A percentile compares a stretch with the other conserved stretches of the same genome.
phyloP scores from a whole-genome alignment of 768 basidiomycete genomes.

The Leccinum disarticulatum region DNA sequence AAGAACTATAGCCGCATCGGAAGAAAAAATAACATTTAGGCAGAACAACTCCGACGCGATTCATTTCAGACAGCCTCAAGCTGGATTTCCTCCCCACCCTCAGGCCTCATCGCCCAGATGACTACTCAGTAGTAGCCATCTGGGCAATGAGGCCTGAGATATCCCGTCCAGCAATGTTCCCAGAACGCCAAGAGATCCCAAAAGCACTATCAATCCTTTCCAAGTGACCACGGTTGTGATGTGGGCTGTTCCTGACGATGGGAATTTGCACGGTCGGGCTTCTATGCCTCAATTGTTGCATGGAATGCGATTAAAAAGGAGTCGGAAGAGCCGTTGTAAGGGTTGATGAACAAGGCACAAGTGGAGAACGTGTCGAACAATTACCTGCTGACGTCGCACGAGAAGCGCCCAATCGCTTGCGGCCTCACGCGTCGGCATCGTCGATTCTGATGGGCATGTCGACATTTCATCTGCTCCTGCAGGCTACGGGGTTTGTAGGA shows the following conservation, averaged over 20 bases:
- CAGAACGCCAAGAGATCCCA: too few species aligned
- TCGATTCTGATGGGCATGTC: neutral
- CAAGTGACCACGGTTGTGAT: neutral
- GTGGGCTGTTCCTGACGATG: conserved; percentile 67
- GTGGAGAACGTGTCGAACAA: conserved; percentile 41
- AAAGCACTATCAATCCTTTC: too few species aligned
- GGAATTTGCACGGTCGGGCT: conserved; percentile 78
- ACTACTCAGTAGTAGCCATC: too few species aligned
- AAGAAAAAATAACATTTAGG: too few species aligned
- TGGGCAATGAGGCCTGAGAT: too few species aligned
- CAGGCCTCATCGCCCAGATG: too few species aligned
- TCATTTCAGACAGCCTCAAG: too few species aligned
- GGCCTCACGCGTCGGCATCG: neutral
- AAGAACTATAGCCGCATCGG: too few species aligned
- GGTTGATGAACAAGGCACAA: conserved; percentile 48
- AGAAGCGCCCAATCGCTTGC: conserved; percentile 12
- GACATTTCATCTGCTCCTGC: neutral
- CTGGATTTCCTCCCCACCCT: too few species aligned
- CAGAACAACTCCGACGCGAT: too few species aligned
- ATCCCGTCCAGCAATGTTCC: too few species aligned
- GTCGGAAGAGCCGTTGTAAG: conserved; percentile 41
- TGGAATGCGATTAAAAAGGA: conserved; percentile 43
- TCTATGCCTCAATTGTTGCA: conserved; percentile 54
- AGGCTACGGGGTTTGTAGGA: neutral
- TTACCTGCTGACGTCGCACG: conserved; percentile 37